phyloP scores from a whole-genome alignment of 169 alveolate genomes.

The Plasmodium inui region DNA sequence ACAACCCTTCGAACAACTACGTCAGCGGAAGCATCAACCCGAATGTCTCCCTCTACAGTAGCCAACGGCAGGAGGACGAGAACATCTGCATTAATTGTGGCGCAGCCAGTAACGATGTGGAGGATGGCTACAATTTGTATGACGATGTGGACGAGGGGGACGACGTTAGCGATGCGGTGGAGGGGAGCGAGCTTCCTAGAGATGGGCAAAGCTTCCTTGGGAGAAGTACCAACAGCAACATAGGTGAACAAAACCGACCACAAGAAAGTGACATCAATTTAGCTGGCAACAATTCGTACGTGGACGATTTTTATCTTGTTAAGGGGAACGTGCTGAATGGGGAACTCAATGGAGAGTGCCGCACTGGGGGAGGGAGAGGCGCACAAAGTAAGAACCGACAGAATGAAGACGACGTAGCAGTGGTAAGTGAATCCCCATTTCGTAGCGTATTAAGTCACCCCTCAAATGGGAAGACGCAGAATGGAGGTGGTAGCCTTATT shows the following conservation, averaged over 20 bases:
- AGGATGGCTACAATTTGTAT: not conserved
- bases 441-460: not conserved
- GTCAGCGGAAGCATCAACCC: not conserved
- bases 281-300: not conserved
- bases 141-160: not conserved
- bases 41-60: not conserved
- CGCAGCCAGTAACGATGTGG: not conserved
- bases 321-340: not conserved
- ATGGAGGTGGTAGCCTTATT: not conserved
- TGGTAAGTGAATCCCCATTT: not conserved
- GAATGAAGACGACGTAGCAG: not conserved
- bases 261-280: not conserved
- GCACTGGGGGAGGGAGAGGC: not conserved
- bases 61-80: not conserved
- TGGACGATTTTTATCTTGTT: not conserved
- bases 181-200: not conserved
- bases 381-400: not conserved
- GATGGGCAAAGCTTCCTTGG: not conserved
- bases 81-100: not conserved
- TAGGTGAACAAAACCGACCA: not conserved
- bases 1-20: not conserved
- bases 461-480: not conserved
- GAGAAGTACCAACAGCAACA: not conserved
- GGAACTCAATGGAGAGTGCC: not conserved
- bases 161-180: not conserved